A percentile compares a stretch with the other conserved stretches of the same genome.
These are phyloP conservation scores for Saccharomycopsis olivae DNA, from an alignment of 805 yeast species.

Conservation along the genomic window DNA sequence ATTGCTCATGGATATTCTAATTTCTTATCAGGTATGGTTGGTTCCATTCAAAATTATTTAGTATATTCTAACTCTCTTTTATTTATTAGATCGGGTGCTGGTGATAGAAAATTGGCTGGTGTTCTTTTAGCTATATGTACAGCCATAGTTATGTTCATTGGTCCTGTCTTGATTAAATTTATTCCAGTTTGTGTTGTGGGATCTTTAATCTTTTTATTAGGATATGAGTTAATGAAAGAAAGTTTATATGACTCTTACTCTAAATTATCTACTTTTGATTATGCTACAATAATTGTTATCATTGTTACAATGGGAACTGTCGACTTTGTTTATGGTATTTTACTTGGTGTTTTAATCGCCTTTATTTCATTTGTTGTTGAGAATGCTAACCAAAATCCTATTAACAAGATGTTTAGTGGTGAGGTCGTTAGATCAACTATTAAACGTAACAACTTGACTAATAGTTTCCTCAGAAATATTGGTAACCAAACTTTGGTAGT, in stretches of 20 bases:
- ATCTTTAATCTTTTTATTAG: slow-evolving; percentile 77
- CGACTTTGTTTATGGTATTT: slow-evolving; percentile 89
- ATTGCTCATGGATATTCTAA: slow-evolving; percentile 94
- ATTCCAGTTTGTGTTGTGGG: slow-evolving; percentile 97
- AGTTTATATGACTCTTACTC: slow-evolving; percentile 80
- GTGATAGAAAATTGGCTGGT: slow-evolving; percentile 76
- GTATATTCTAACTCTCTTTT: slow-evolving; percentile 91
- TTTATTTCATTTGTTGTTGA: slow-evolving; percentile 93
- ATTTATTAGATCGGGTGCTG: slow-evolving; percentile 88
- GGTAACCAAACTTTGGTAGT: slow-evolving; percentile 86
- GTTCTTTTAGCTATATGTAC: slow-evolving; percentile 81
- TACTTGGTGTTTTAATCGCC: slow-evolving; percentile 84
- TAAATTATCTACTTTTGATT: slow-evolving; percentile 65
- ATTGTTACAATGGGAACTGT: slow-evolving; percentile 92
- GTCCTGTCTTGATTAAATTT: slow-evolving; percentile 86
- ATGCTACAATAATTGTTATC: slow-evolving; percentile 71
- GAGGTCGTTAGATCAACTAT: slow-evolving; percentile 87
- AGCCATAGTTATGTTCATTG: slow-evolving; percentile 66
- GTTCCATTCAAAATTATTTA: slow-evolving; percentile 87
- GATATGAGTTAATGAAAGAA: slow-evolving; percentile 82
- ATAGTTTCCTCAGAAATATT: slow-evolving; percentile 70
- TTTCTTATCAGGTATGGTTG: slow-evolving; percentile 68
- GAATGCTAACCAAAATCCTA: slow-evolving; percentile 75
- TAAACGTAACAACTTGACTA: slow-evolving; percentile 81
- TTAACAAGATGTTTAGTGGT: slow-evolving; percentile 77